A percentile compares a stretch with the other conserved stretches of the same genome.
Conservation (phyloP, 73 alveolate genomes). For the Paramecium caudatum region DNA sequence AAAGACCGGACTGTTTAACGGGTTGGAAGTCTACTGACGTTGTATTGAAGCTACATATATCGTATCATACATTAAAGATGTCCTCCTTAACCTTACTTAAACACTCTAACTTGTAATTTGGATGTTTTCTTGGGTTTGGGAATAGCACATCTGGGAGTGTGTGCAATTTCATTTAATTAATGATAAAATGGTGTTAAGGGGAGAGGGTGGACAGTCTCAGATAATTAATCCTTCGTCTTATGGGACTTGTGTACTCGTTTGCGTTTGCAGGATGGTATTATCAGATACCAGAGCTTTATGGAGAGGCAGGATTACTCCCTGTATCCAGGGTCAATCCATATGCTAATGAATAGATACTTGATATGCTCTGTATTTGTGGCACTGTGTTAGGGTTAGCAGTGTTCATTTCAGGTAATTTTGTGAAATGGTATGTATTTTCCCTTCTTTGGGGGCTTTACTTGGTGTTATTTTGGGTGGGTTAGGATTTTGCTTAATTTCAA, state of each 20-base stretch:
- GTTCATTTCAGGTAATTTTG: slow-evolving; percentile 68
- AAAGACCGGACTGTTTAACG: slow-evolving; percentile 1
- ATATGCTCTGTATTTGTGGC: slow-evolving; percentile 61
- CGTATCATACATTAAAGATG: neutral
- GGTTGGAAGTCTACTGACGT: neutral
- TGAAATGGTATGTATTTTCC: slow-evolving; percentile 73
- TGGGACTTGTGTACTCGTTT: slow-evolving; percentile 59
- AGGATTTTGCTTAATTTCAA: slow-evolving; percentile 84
- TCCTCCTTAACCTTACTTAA: neutral
- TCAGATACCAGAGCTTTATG: slow-evolving; percentile 69
- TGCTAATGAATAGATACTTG: neutral
- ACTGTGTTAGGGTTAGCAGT: slow-evolving; percentile 69
- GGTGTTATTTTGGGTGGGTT: slow-evolving; percentile 81
- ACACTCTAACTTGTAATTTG: neutral
- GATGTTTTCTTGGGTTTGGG: neutral
- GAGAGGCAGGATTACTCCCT: slow-evolving; percentile 71
- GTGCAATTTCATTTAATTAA: neutral
- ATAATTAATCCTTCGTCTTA: slow-evolving; percentile 25
- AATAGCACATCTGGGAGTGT: neutral
- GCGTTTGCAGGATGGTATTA: slow-evolving; percentile 73
- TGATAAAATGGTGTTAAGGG: neutral
- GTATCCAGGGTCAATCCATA: neutral
- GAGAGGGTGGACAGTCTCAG: neutral
- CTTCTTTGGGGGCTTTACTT: slow-evolving; percentile 81
- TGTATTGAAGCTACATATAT: slow-evolving; percentile 7